Evolutionary conservation across 139 green algal genomes (phyloP).

Genomic region (Axilococcus clingmanii): DNA sequence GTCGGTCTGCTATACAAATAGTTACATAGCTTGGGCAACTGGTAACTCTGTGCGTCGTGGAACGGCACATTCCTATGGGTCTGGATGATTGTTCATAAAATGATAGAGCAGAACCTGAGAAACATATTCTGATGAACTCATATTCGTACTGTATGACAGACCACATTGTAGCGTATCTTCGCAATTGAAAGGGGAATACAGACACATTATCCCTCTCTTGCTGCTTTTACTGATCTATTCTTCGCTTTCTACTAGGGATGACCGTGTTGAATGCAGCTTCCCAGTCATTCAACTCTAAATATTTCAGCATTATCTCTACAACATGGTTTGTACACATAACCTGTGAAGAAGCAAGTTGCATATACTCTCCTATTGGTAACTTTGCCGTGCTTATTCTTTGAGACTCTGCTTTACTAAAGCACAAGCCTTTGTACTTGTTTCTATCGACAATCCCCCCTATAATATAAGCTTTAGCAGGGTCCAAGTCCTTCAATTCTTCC

Average conservation of each 20-base stretch:
- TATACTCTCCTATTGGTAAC: constrained; percentile 60
- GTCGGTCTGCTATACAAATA: too few relatives aligned
- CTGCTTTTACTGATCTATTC: constrained; percentile 4
- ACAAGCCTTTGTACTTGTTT: constrained; percentile 65
- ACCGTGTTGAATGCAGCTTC: constrained; percentile 20
- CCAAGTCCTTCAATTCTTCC: constrained; percentile 53
- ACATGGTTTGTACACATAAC: constrained; percentile 82
- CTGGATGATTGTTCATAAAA: constrained; percentile 6
- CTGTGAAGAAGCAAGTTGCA: constrained; percentile 43
- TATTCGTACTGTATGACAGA: constrained; percentile 18
- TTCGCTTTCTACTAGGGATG: constrained; percentile 23
- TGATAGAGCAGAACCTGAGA: constrained; percentile 27
- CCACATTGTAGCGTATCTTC: too few relatives aligned
- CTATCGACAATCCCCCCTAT: constrained; percentile 81
- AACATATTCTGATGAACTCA: constrained; percentile 7
- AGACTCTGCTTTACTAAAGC: constrained; percentile 30
- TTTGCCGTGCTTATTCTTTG: constrained; percentile 61
- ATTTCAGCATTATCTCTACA: constrained; percentile 47
- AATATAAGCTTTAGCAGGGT: constrained; percentile 61
- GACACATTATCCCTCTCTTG: background rate
- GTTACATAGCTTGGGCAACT: background rate
- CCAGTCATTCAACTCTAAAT: constrained; percentile 31
- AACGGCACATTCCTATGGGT: background rate
- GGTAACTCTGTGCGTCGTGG: background rate
- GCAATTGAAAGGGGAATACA: background rate